Evolutionary conservation across 208 protist genomes (phyloP).

Genomic region (Leishmania gerbilli): DNA sequence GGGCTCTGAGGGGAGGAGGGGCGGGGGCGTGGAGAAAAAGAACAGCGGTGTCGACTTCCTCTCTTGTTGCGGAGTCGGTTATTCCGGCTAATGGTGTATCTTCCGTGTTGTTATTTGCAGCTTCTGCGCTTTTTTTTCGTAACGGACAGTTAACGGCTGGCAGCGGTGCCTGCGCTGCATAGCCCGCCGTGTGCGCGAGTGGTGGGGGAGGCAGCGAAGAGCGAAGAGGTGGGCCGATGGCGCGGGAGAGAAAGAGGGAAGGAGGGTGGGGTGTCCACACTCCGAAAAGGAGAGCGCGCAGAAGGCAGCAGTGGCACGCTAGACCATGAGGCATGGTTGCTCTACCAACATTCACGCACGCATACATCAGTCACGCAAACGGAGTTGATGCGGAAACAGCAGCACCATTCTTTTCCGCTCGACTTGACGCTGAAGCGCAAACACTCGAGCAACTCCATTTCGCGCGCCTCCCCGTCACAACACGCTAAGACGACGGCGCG

Average conservation of each 20-base stretch:
- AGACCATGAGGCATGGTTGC: neutral
- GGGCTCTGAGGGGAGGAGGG: neutral
- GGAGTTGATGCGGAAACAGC: neutral
- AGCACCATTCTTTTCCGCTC: neutral
- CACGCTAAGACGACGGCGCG: neutral
- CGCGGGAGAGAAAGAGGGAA: neutral
- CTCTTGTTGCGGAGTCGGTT: neutral
- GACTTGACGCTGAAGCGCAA: neutral
- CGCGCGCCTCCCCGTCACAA: neutral
- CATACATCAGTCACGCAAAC: neutral
- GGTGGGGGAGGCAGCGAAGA: neutral
- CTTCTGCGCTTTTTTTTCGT: neutral
- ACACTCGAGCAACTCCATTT: neutral
- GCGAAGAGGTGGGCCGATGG: neutral
- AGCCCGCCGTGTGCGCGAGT: neutral
- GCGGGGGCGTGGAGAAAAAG: neutral
- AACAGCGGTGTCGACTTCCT: neutral
- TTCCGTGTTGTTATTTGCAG: neutral
- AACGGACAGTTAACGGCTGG: neutral
- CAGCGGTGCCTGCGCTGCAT: neutral
- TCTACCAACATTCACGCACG: neutral
- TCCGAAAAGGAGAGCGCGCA: neutral
- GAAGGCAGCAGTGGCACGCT: neutral
- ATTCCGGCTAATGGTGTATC: neutral
- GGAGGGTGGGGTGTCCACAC: neutral